Conservation (phyloP, 2,329 filamentous ascomycete genomes). For the Ceratocystis variospora region DNA sequence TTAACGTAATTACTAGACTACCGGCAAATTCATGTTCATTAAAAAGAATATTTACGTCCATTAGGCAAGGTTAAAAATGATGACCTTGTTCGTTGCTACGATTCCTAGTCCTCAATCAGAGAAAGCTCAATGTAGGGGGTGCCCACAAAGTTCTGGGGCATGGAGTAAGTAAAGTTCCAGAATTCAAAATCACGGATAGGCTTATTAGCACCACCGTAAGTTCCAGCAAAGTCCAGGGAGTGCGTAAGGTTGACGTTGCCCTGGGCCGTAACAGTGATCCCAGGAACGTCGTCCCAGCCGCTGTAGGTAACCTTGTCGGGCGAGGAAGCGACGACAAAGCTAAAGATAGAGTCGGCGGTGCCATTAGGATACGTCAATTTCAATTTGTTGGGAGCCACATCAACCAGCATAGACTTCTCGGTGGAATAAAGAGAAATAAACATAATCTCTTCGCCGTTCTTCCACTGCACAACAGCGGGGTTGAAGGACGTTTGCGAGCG, state of each 20-base stretch:
- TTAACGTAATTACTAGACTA: not conserved
- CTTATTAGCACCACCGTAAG: conserved; percentile 25
- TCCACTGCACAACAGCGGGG: conserved; percentile 48
- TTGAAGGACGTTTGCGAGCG: conserved; percentile 41
- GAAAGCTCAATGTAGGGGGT: conserved; percentile 15
- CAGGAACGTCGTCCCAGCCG: conserved; percentile 36
- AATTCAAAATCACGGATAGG: conserved; percentile 31
- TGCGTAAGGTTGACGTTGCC: conserved; percentile 33
- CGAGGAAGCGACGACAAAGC: conserved; percentile 37
- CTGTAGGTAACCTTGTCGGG: conserved; percentile 31
- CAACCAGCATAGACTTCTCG: conserved; percentile 29
- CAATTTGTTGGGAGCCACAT: conserved; percentile 31
- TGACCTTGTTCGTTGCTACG: not conserved
- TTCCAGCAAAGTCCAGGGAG: conserved; percentile 32
- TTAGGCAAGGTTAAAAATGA: not conserved
- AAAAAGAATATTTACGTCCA: not conserved
- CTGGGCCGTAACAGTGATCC: conserved; percentile 32
- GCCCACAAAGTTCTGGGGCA: conserved; percentile 26
- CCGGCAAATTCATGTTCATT: not conserved
- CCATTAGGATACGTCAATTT: conserved; percentile 41
- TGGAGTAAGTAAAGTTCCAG: conserved; percentile 34
- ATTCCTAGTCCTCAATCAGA: conserved; percentile 8
- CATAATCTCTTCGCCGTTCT: conserved; percentile 28
- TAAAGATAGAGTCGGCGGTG: conserved; percentile 36
- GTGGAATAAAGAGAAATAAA: conserved; percentile 28